Conservation (phyloP, 2,329 filamentous ascomycete species). For the Trichoderma cornu-damae region DNA sequence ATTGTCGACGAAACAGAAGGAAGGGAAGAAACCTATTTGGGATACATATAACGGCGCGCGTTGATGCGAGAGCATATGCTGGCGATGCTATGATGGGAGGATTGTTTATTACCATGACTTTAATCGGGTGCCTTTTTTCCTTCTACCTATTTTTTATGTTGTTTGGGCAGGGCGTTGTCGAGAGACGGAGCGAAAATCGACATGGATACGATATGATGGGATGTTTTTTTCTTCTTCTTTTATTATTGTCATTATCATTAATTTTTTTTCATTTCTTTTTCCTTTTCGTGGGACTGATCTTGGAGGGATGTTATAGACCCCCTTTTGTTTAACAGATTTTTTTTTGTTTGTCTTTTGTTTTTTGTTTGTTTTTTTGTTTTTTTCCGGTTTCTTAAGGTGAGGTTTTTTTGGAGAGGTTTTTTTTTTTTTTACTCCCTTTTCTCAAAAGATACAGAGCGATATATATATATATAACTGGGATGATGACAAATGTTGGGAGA, state of each 20-base stretch:
- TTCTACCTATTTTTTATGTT: too few relatives aligned
- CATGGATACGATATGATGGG: slow-evolving; percentile 5
- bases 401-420: too few relatives aligned
- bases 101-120: background rate
- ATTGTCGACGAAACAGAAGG: background rate
- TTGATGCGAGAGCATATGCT: background rate
- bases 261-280: background rate
- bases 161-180: background rate
- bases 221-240: background rate
- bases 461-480: too few relatives aligned
- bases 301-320: background rate
- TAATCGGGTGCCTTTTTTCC: too few relatives aligned
- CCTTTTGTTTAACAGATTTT: background rate
- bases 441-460: too few relatives aligned
- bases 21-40: background rate
- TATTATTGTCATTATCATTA: too few relatives aligned
- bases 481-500: too few relatives aligned
- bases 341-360: background rate
- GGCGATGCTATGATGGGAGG: background rate
- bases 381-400: too few relatives aligned
- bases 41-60: slow-evolving; percentile 5
- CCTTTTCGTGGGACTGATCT: too few relatives aligned
- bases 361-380: too few relatives aligned
- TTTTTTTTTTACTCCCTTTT: too few relatives aligned
- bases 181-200: background rate